phyloP scores from a whole-genome alignment of 1,139 yeast species.

The Debaryomyces subglobosus region DNA sequence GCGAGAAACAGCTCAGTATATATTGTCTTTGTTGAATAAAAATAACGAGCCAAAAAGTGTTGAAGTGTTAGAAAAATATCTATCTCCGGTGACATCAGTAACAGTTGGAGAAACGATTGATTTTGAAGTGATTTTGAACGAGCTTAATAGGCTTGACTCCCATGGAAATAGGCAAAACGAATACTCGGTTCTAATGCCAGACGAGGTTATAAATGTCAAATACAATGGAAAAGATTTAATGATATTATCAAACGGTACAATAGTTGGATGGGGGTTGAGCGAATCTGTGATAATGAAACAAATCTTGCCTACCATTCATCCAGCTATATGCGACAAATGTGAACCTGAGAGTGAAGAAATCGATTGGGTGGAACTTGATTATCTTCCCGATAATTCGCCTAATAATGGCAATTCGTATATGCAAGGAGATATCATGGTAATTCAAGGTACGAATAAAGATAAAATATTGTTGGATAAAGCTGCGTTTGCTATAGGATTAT shows the following conservation, averaged over 20 bases:
- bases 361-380: slow-evolving; percentile 68
- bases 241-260: slow-evolving; percentile 69
- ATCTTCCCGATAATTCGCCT: slow-evolving; percentile 27
- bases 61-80: slow-evolving; percentile 29
- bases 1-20: slow-evolving; percentile 25
- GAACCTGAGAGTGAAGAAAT: slow-evolving; percentile 78
- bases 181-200: slow-evolving; percentile 57
- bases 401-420: slow-evolving; percentile 44
- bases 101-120: slow-evolving; percentile 74
- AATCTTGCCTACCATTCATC: slow-evolving; percentile 49
- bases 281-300: slow-evolving; percentile 56
- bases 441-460: slow-evolving; percentile 51
- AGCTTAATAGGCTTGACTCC: not conserved
- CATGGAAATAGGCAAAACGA: slow-evolving; percentile 36
- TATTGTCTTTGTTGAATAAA: slow-evolving; percentile 32
- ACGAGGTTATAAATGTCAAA: slow-evolving; percentile 61
- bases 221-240: slow-evolving; percentile 50
- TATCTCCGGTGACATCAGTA: slow-evolving; percentile 53
- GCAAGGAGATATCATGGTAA: slow-evolving; percentile 70
- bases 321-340: slow-evolving; percentile 42
- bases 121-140: slow-evolving; percentile 40
- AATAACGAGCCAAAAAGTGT: slow-evolving; percentile 23
- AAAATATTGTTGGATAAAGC: slow-evolving; percentile 72
- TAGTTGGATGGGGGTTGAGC: slow-evolving; percentile 80
- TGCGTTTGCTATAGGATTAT: slow-evolving; percentile 85